Evolutionary conservation across 495 filamentous ascomycete genomes (phyloP), one percentile per base, ranked within the genome.

Genomic region (Aspergillus cristatus): DNA sequence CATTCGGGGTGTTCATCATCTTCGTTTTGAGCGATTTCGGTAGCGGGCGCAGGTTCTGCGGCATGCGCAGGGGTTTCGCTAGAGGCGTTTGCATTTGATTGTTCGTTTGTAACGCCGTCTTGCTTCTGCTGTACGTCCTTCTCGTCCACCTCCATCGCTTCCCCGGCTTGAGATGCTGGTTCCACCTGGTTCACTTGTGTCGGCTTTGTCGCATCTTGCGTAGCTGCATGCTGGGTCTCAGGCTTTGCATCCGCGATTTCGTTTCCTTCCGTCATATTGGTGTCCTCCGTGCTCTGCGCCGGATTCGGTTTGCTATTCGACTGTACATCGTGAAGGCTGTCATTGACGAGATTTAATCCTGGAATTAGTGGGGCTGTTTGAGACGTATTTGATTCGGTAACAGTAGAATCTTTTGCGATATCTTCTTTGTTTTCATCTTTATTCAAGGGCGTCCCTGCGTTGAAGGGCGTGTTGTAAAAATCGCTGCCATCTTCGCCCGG

Each of bases 1-100:
- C 78, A 83, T 41, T 87, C 86, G 3, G 84, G 81, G 38, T 84
- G 74, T 24, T 68, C 71, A 38, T 78, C 73, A 47, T 73, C 75
- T 32, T 72, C 61, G 30, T 62, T 30, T 17, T 34, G 38, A n/a
- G 36, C 38, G 10, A 20, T 18, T 2, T 39, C 47, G 8, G 41
- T 32, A n/a, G 37, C 30, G 8, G 37, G 14, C 3, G 25, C 35
- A 18, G 39, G 16, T 8, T 17, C 41, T 20, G 11, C 17, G n/a
- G 11, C 31, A 2, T 17, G 16, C 14, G 18, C 42, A 18, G 32
- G 33, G 28, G 34, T 18, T 31, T 37, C 1, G 3, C 29, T 12
- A 13, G 12, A 5, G 13, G n/a, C 7, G 8, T 33, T 38, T 24
- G 28, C 43, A 3, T 37, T 30, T 13, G 38, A 15, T 2, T 26